A percentile compares a stretch with the other conserved stretches of the same genome.
These are phyloP conservation scores for Ascochyta fabae DNA, from an alignment of 2,329 filamentous ascomycete genomes.

Conservation along the genomic window DNA sequence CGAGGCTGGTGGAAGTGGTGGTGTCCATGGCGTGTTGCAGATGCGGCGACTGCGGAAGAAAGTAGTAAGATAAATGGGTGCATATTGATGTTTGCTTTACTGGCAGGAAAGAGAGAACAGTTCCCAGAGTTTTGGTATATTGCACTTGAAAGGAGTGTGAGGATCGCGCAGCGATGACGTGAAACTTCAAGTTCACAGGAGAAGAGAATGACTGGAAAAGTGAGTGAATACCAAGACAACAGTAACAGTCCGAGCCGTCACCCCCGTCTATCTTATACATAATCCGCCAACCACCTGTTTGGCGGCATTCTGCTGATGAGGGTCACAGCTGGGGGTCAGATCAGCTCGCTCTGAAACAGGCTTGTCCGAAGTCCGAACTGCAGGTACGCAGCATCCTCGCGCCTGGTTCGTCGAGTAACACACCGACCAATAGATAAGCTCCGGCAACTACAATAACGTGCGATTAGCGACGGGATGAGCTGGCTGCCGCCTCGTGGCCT, in stretches of 20 bases:
- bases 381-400: conserved; percentile 15
- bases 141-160: conserved; percentile 4
- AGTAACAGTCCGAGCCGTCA: neutral
- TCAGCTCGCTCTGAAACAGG: conserved; percentile 14
- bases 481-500: conserved; percentile 15
- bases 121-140: neutral
- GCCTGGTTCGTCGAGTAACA: conserved; percentile 14
- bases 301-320: neutral
- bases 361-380: conserved; percentile 19
- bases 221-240: neutral
- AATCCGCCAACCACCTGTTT: neutral
- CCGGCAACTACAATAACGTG: conserved; percentile 2
- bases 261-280: conserved; percentile 4
- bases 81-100: neutral
- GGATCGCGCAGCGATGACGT: conserved; percentile 10
- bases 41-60: conserved; percentile 3
- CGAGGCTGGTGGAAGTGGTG: conserved; percentile 3
- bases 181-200: neutral
- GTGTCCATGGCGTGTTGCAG: conserved; percentile 5
- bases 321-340: conserved; percentile 1
- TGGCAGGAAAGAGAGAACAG: neutral
- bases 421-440: conserved; percentile 12
- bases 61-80: conserved; percentile 1
- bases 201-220: conserved; percentile 8
- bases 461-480: conserved; percentile 6